Conservation (phyloP, 2,329 filamentous ascomycete species). For the Zasmidium angulare region DNA sequence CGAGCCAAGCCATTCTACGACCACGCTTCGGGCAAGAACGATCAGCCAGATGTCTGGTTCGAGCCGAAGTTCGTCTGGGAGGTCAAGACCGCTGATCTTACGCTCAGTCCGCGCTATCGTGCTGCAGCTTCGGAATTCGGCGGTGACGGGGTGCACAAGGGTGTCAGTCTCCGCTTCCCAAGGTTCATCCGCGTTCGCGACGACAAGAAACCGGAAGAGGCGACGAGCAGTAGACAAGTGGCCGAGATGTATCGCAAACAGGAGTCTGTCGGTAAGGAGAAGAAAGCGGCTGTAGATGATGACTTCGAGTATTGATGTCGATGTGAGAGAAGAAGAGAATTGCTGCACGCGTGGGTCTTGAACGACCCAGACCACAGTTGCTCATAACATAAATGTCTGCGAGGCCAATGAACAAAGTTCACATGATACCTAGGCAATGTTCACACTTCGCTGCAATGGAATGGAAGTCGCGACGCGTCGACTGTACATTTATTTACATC, state of each 20-base stretch:
- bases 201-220: constrained; percentile 93
- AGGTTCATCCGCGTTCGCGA: constrained; percentile 88
- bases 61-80: constrained; percentile 96
- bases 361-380: neutral
- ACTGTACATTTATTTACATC: neutral
- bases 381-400: too few species aligned
- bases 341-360: neutral
- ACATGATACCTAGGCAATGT: too few species aligned
- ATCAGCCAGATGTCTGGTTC: constrained; percentile 98
- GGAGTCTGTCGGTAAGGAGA: constrained; percentile 83
- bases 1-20: constrained; percentile 91
- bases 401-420: too few species aligned
- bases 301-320: constrained; percentile 87
- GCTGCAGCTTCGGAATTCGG: constrained; percentile 81
- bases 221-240: constrained; percentile 79
- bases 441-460: too few species aligned
- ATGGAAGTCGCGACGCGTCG: neutral
- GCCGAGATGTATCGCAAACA: constrained; percentile 97
- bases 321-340: neutral
- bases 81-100: constrained; percentile 94
- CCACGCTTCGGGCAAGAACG: constrained; percentile 78
- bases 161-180: constrained; percentile 87
- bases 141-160: constrained; percentile 60
- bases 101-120: constrained; percentile 87
- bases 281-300: constrained; percentile 85